A percentile compares a stretch with the other conserved stretches of the same genome.
Evolutionary conservation across 202 grass and related monocot genomes (phyloP).

Genomic region (Bolboschoenoplectus hybrid): DNA sequence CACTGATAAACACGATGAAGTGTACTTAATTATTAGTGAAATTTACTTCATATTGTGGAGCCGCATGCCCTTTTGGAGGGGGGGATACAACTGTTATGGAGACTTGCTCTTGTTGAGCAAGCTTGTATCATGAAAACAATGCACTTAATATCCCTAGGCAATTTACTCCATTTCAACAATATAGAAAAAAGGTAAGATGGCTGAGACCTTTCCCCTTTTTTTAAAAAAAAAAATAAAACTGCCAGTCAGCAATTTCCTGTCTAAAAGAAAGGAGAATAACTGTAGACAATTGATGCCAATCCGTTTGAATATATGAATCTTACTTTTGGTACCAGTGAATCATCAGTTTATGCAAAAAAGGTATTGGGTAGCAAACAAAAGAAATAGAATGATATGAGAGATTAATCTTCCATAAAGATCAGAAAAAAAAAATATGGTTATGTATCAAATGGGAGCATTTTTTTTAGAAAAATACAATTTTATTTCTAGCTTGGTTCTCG

Average conservation of each 20-base stretch:
- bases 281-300: background rate
- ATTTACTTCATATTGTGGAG: background rate
- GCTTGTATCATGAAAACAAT: slow-evolving; percentile 13
- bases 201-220: background rate
- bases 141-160: background rate
- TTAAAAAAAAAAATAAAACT: background rate
- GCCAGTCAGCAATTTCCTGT: background rate
- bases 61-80: background rate
- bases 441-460: background rate
- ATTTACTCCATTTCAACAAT: background rate
- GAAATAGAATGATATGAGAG: background rate
- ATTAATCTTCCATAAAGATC: background rate
- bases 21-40: slow-evolving; percentile 40
- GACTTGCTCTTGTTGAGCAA: background rate
- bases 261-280: background rate
- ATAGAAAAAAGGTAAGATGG: background rate
- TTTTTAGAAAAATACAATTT: background rate
- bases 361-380: background rate
- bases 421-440: background rate
- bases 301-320: background rate
- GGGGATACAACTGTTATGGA: background rate
- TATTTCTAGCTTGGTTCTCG: background rate
- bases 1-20: slow-evolving; percentile 47
- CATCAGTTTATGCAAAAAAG: background rate
- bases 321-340: background rate